Conservation (phyloP, 148 eudicot genomes). For the Limonium bicolor region DNA sequence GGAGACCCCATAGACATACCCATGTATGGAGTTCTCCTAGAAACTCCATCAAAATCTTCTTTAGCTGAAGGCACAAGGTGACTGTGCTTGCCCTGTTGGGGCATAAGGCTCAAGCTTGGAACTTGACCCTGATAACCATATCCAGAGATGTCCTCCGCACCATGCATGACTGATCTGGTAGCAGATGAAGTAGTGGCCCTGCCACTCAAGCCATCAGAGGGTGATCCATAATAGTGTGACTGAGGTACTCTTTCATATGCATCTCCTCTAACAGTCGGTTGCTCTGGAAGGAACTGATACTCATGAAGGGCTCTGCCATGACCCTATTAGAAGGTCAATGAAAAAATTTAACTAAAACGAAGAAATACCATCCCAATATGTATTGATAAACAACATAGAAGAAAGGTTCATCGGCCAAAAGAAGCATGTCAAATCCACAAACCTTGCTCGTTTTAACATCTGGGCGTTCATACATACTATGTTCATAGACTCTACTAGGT, state of each 20-base stretch:
- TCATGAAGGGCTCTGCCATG: constrained; percentile 55
- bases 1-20: constrained; percentile 30
- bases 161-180: constrained; percentile 35
- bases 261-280: constrained; percentile 61
- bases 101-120: constrained; percentile 40
- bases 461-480: constrained; percentile 32
- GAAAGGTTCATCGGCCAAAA: background rate
- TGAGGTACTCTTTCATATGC: constrained; percentile 51
- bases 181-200: constrained; percentile 32
- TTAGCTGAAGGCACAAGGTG: constrained; percentile 38
- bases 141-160: constrained; percentile 43
- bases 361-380: background rate
- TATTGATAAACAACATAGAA: background rate
- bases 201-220: constrained; percentile 32
- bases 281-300: constrained; percentile 87
- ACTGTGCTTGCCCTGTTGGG: constrained; percentile 47
- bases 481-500: constrained; percentile 39
- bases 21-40: constrained; percentile 21
- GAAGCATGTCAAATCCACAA: background rate
- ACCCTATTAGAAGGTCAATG: constrained; percentile 29
- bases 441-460: constrained; percentile 63
- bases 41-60: constrained; percentile 28
- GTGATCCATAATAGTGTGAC: constrained; percentile 45
- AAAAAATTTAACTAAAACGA: background rate
- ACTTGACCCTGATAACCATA: constrained; percentile 34